These are phyloP conservation scores for Dactylellina cionopaga DNA, from an alignment of 2,329 filamentous ascomycete genomes.

Conservation along the genomic window DNA sequence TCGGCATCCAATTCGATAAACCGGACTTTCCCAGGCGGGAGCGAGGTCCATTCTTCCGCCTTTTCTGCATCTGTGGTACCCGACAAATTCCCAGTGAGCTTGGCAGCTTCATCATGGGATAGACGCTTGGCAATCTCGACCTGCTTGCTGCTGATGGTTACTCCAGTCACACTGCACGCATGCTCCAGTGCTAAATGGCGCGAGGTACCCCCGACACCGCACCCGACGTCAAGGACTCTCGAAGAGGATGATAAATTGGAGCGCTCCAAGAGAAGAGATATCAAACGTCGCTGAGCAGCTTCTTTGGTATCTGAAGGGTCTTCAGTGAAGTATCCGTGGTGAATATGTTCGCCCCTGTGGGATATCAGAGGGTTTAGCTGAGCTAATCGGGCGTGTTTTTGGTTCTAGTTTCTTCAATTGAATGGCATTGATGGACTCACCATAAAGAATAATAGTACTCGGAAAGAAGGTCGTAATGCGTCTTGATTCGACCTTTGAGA, in stretches of 20 bases:
- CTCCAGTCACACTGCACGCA: slow-evolving; percentile 68
- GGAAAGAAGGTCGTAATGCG: slow-evolving; percentile 71
- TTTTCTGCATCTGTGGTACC: not conserved
- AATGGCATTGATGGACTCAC: slow-evolving; percentile 59
- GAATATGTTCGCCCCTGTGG: slow-evolving; percentile 71
- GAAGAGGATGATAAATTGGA: slow-evolving; percentile 61
- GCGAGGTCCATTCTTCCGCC: slow-evolving; percentile 22
- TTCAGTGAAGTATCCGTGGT: slow-evolving; percentile 70
- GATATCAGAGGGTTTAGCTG: no score
- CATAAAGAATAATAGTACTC: slow-evolving; percentile 72
- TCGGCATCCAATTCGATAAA: slow-evolving; percentile 72
- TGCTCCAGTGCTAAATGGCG: slow-evolving; percentile 67
- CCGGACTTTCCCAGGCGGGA: slow-evolving; percentile 65
- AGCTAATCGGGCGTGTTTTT: slow-evolving; percentile 12
- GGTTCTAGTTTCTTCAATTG: slow-evolving; percentile 47
- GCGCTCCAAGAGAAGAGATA: slow-evolving; percentile 67
- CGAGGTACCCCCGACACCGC: slow-evolving; percentile 70
- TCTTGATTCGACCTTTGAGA: slow-evolving; percentile 69
- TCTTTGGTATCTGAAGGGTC: slow-evolving; percentile 68
- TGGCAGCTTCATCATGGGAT: slow-evolving; percentile 60
- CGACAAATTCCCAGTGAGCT: slow-evolving; percentile 13
- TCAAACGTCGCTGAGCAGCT: slow-evolving; percentile 68
- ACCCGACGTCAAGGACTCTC: slow-evolving; percentile 70
- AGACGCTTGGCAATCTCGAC: slow-evolving; percentile 69
- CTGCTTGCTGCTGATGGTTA: slow-evolving; percentile 70